These are phyloP conservation scores for Hordeum marinum DNA, from an alignment of 176 grass and related monocot species.

Conservation along the genomic window DNA sequence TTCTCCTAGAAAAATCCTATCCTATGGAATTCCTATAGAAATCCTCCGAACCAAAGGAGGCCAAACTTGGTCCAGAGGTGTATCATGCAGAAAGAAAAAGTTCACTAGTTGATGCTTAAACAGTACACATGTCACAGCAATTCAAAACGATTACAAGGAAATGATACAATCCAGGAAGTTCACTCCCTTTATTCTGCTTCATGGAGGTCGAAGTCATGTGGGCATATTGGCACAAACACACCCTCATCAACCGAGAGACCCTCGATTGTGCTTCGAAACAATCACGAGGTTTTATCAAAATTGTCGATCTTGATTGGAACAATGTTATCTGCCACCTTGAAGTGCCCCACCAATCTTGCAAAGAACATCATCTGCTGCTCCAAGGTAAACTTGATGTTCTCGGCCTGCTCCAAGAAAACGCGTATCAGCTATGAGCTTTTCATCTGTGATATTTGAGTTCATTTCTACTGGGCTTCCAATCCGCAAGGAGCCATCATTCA, in stretches of 20 bases:
- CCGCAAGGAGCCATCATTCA: neutral
- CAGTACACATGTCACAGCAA: neutral
- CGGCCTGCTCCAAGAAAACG: constrained; percentile 48
- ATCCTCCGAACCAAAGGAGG: no score
- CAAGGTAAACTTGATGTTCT: constrained; percentile 94
- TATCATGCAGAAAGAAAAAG: neutral
- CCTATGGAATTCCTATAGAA: no score
- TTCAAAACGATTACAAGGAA: neutral
- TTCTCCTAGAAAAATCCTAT: no score
- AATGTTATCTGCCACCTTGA: constrained; percentile 76
- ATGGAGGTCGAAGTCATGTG: neutral
- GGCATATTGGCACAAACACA: neutral
- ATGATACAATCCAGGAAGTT: neutral
- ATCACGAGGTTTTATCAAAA: constrained; percentile 32
- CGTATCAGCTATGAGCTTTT: neutral
- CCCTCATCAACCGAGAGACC: neutral
- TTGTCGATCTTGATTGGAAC: constrained; percentile 84
- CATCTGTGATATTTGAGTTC: neutral
- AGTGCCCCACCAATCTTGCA: constrained; percentile 71
- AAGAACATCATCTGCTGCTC: constrained; percentile 93
- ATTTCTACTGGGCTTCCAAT: neutral
- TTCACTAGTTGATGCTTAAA: neutral
- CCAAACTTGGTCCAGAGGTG: neutral
- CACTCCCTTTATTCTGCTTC: neutral
- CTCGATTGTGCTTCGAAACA: neutral